Evolutionary conservation across 2,329 filamentous ascomycete species (phyloP), one percentile per base, ranked within the genome.

Genomic region (Neocucurbitaria cava): DNA sequence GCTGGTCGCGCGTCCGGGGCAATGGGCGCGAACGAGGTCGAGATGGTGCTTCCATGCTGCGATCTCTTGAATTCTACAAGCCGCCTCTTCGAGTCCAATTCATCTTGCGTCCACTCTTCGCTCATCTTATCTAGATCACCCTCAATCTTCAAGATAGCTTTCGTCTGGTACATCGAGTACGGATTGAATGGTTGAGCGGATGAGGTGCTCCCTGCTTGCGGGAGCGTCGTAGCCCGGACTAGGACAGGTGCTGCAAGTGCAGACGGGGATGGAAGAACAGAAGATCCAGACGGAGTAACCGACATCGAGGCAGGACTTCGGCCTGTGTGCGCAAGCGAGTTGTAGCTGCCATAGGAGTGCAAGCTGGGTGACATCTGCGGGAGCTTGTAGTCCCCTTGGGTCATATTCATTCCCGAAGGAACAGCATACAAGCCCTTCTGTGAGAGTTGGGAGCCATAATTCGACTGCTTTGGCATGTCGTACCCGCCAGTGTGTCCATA

Each of bases 31-130:
- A 98, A 98, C 13, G 83, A 89, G 13, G 91, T 87, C 30, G 87
- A 89, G 51, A 98, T 89, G 3, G 89, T 91, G 71, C 89, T 93
- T 24, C 92, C 92, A 30, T 82, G 83, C 76, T 98, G 94, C 56
- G 85, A 86, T 67, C 95, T 89, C 66, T 85, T 88, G 79, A 99
- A 99, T 66, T 93, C 86, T 17, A 99, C 93, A 33, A 99, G 88
- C 31, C 95, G 86, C 42, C 95, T 84, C 67, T 90, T 89, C 48
- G 87, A 87, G 33, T 88, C 85, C 78, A 87, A 88, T 75, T 99
- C 95, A 59, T 96, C 92, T 24, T 83, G 78, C 0, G 86, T 89
- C 95, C 95, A 99, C 58, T 87, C 85, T 58, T 89, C 85, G 0
- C 87, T 87, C 94, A 98, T 97, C 7, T 82, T 80, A 46, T 92